A percentile compares a stretch with the other conserved stretches of the same genome.
phyloP scores from a whole-genome alignment of 805 yeast genomes.

The Lipomyces lipofer region DNA sequence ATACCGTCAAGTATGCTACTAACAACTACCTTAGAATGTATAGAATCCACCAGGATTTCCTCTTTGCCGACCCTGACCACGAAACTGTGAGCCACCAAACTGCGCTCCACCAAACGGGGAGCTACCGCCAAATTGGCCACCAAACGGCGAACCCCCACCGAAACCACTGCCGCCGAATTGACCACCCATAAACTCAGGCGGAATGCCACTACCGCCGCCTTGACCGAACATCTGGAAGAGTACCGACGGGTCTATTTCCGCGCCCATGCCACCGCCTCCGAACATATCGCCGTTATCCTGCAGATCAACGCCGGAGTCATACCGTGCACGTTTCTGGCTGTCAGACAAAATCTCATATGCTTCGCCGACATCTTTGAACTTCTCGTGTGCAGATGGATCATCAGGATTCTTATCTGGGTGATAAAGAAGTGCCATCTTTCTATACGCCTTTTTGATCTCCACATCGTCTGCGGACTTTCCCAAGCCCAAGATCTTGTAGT shows the following conservation, averaged over 20 bases:
- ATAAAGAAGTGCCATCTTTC: constrained; percentile 68
- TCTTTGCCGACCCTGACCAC: constrained; percentile 22
- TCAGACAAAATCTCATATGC: constrained; percentile 89
- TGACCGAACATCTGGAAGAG: constrained; percentile 46
- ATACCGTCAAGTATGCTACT: neutral
- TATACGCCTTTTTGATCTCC: constrained; percentile 74
- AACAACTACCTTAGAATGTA: neutral
- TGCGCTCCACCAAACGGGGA: constrained; percentile 3
- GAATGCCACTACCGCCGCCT: constrained; percentile 32
- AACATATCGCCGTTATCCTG: constrained; percentile 58
- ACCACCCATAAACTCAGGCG: constrained; percentile 20
- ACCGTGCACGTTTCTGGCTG: constrained; percentile 80
- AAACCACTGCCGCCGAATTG: constrained; percentile 31
- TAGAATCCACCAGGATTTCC: constrained; percentile 26
- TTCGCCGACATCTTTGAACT: constrained; percentile 85
- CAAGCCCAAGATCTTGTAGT: constrained; percentile 65
- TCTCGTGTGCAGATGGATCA: constrained; percentile 85
- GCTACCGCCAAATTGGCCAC: constrained; percentile 20
- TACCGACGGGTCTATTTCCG: constrained; percentile 45
- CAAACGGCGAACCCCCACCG: constrained; percentile 23
- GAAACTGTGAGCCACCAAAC: constrained; percentile 28
- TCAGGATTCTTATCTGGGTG: constrained; percentile 88
- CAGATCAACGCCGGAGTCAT: constrained; percentile 84
- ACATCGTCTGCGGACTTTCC: constrained; percentile 50
- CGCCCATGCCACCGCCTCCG: constrained; percentile 56